Conservation (phyloP, 352 stramenopile genomes). For the Pythium pyrilobum region DNA sequence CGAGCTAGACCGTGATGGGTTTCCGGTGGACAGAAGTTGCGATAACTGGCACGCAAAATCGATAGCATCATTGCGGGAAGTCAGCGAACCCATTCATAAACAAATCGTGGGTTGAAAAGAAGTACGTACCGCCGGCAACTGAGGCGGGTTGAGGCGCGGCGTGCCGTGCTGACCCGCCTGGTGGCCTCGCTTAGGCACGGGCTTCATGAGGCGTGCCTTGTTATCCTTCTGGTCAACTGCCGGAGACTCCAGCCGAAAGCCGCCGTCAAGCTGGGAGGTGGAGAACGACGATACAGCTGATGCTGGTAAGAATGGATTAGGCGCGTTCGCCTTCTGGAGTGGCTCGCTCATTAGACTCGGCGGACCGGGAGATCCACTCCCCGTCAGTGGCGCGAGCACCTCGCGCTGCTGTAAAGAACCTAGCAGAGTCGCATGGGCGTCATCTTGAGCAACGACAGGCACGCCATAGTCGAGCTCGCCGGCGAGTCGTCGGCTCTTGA, state of each 20-base stretch:
- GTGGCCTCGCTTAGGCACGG: slow-evolving; percentile 20
- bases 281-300: slow-evolving; percentile 9
- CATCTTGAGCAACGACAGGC: background rate
- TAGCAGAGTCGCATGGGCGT: background rate
- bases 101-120: background rate
- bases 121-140: slow-evolving; percentile 29
- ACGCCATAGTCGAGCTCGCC: background rate
- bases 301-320: slow-evolving; percentile 4
- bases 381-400: slow-evolving; percentile 1
- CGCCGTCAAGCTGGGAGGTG: slow-evolving; percentile 12
- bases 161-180: slow-evolving; percentile 10
- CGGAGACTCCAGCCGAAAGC: slow-evolving; percentile 12
- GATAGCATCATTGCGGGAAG: too few species aligned
- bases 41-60: slow-evolving; percentile 7
- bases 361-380: background rate
- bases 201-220: slow-evolving; percentile 22
- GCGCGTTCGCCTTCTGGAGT: slow-evolving; percentile 5
- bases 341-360: slow-evolving; percentile 12
- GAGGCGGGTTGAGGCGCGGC: slow-evolving; percentile 7
- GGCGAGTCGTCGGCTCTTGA: slow-evolving; percentile 20
- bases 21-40: slow-evolving; percentile 9
- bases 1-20: background rate
- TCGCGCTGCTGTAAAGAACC: slow-evolving; percentile 4
- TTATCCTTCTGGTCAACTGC: slow-evolving; percentile 29
- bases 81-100: too few species aligned